Conservation (phyloP, 352 stramenopile genomes). For the Globisporangium iwayamae region DNA sequence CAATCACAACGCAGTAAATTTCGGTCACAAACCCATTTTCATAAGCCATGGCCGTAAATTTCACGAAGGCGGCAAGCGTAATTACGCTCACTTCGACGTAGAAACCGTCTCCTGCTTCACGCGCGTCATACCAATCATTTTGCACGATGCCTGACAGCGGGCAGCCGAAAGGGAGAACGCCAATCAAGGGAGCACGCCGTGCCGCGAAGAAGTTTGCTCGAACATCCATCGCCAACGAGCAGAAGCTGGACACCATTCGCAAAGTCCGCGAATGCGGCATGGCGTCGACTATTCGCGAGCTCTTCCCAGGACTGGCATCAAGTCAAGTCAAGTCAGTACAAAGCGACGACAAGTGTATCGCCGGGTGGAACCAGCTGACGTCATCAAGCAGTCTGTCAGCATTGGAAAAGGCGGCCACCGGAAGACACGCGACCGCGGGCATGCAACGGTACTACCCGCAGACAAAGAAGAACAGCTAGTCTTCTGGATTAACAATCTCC, state of each 20-base stretch:
- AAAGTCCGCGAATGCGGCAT: not conserved
- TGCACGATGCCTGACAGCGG: not conserved
- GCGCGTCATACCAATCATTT: not conserved
- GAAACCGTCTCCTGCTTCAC: not conserved
- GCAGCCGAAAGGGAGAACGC: not conserved
- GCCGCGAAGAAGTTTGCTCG: not conserved
- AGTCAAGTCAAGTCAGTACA: not conserved
- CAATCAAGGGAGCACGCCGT: not conserved
- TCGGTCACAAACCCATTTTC: not conserved
- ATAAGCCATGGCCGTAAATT: not conserved
- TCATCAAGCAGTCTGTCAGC: not conserved
- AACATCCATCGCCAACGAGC: not conserved
- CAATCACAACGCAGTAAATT: too few species aligned
- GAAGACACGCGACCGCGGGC: not conserved
- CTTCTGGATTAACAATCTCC: not conserved
- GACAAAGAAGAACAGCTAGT: not conserved
- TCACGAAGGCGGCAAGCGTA: not conserved
- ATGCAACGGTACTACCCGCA: not conserved
- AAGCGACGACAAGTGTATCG: not conserved
- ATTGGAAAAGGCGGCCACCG: not conserved
- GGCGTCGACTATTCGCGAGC: not conserved
- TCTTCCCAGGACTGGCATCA: too few species aligned
- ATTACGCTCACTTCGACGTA: not conserved
- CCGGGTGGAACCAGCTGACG: not conserved
- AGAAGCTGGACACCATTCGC: not conserved